phyloP scores from a whole-genome alignment of 345 rosid genomes.

The Clarkia xantiana region DNA sequence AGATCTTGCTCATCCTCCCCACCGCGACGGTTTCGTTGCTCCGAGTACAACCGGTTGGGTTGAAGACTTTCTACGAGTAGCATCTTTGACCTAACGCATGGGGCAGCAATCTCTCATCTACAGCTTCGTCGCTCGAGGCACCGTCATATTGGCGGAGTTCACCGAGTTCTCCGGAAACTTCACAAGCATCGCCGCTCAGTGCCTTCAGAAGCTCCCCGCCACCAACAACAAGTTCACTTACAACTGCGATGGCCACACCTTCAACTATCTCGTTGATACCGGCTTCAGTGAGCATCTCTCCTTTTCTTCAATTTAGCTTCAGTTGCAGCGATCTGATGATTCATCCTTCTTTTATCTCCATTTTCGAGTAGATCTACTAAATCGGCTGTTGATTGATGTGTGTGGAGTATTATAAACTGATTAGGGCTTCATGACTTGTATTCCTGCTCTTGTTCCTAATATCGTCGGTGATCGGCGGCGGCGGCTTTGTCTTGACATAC shows the following conservation, averaged over 20 bases:
- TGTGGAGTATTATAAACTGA: not conserved
- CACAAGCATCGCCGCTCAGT: slow-evolving; percentile 46
- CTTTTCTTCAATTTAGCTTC: not conserved
- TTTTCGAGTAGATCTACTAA: not conserved
- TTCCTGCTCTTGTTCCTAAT: not conserved
- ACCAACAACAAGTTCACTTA: slow-evolving; percentile 50
- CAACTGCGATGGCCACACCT: slow-evolving; percentile 55
- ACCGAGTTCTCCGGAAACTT: slow-evolving; percentile 50
- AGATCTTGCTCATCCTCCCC: not conserved
- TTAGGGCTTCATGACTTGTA: not conserved
- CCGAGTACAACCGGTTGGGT: slow-evolving; percentile 1
- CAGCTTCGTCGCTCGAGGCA: slow-evolving; percentile 48
- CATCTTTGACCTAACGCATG: slow-evolving; percentile 13
- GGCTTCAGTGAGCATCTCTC: slow-evolving; percentile 22
- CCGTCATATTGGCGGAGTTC: slow-evolving; percentile 34
- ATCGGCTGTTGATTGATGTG: not conserved
- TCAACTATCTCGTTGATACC: slow-evolving; percentile 44
- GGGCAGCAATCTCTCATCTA: slow-evolving; percentile 51
- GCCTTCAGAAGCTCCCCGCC: slow-evolving; percentile 49
- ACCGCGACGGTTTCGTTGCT: slow-evolving; percentile 4
- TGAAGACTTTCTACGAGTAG: slow-evolving; percentile 1
- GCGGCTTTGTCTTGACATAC: not conserved
- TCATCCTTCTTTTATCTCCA: not conserved
- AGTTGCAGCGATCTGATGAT: not conserved
- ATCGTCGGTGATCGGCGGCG: not conserved